Conservation (phyloP, 2,329 filamentous ascomycete species). For the Beauveria varroae region DNA sequence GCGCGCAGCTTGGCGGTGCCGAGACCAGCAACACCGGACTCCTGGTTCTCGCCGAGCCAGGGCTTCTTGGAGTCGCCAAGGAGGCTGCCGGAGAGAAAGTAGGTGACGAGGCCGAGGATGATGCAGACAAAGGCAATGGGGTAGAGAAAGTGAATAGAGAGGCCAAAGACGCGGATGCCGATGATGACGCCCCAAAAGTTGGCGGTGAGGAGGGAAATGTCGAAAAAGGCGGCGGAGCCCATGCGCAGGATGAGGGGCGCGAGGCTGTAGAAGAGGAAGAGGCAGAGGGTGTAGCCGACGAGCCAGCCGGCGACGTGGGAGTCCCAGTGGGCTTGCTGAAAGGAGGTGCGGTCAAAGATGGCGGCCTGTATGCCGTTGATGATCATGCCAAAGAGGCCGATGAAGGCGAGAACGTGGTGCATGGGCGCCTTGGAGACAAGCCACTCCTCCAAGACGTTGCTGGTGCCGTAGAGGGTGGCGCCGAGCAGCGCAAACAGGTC, state of each 20-base stretch:
- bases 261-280: conserved; percentile 79
- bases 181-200: conserved; percentile 98
- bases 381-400: conserved; percentile 78
- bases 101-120: conserved; percentile 74
- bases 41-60: conserved; percentile 85
- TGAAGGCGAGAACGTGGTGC: conserved; percentile 88
- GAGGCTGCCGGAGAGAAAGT: conserved; percentile 76
- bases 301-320: conserved; percentile 69
- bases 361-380: conserved; percentile 88
- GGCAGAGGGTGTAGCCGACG: conserved; percentile 78
- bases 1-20: conserved; percentile 80
- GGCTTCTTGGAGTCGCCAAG: conserved; percentile 89
- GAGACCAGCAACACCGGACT: conserved; percentile 68
- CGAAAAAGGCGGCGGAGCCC: conserved; percentile 88
- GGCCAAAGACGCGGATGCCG: conserved; percentile 77
- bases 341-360: conserved; percentile 79
- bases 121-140: conserved; percentile 94
- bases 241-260: conserved; percentile 85
- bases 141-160: conserved; percentile 80
- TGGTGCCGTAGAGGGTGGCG: conserved; percentile 83
- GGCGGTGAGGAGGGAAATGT: conserved; percentile 85
- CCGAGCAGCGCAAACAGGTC: conserved; percentile 87
- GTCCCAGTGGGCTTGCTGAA: conserved; percentile 59
- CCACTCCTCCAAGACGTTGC: conserved; percentile 91
- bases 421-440: conserved; percentile 78